Evolutionary conservation across 1,139 yeast genomes (phyloP).

Genomic region (Sugiyamaella neomexicana): DNA sequence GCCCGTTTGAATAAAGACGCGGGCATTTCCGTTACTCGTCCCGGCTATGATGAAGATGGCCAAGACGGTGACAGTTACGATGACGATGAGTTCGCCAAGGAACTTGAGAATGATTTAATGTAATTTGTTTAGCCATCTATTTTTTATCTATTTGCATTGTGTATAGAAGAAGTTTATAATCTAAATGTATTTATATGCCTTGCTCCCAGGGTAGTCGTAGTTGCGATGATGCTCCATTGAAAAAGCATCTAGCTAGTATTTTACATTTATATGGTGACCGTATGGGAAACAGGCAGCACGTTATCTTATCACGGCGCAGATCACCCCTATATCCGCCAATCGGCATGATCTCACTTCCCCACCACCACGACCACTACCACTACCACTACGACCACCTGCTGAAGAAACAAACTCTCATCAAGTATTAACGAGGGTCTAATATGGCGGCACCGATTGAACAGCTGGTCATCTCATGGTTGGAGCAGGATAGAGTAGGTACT

Average conservation of each 20-base stretch:
- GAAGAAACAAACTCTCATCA: background rate
- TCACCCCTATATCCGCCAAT: conserved; percentile 6
- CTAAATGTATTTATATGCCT: background rate
- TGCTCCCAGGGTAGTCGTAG: too few relatives aligned
- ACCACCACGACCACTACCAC: too few relatives aligned
- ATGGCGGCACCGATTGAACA: conserved; percentile 33
- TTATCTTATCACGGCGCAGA: background rate
- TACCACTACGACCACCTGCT: background rate
- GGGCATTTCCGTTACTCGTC: background rate
- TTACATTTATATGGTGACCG: too few relatives aligned
- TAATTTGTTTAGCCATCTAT: conserved; percentile 18
- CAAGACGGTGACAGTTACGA: conserved; percentile 33
- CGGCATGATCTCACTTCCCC: background rate
- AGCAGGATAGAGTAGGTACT: conserved; percentile 43
- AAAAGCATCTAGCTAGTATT: too few relatives aligned
- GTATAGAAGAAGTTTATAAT: background rate
- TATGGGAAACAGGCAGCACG: background rate
- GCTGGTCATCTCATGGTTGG: conserved; percentile 53
- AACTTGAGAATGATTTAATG: conserved; percentile 38
- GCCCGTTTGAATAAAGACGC: conserved; percentile 7
- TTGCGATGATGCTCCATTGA: background rate
- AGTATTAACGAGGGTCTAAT: background rate
- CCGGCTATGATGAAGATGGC: conserved; percentile 22
- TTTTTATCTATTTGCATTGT: conserved; percentile 3
- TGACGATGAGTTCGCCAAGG: conserved; percentile 45